Base-by-base conservation (phyloP, 768 basidiomycete genomes). In the Amanita molliuscula region DNA sequence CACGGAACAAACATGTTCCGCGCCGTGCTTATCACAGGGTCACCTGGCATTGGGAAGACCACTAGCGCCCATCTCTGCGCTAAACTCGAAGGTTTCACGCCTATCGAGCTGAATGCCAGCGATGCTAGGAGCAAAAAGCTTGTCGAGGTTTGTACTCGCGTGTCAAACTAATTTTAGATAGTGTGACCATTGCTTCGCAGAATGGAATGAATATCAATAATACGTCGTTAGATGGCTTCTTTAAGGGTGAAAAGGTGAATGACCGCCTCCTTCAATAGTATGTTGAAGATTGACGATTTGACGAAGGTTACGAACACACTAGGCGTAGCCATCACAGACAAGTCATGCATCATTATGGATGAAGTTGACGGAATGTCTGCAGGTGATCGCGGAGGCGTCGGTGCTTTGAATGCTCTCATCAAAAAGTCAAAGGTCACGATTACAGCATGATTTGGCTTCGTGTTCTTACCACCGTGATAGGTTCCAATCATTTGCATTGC, bases 311-410 rank as follows among this genome's bases (percentile, higher is more conserved):
- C 78, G 7, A 89, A 87, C 54, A 77, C 79, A 1, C 67, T 78
- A 1, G 93, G 87, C 2, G 71, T 94, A 2, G 61, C 70, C 13
- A 81, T 97, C 55, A 92, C 87, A 0, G 78, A 87, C 57, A 79
- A 74, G 62, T 79, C 87, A 0, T 90, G 92, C 55, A 70, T 99
- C 40, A 98, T 99, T 62, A 97, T 99, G 95, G 96, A 99, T 59
- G 96, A 99, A 63, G 95, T 98, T 2, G 96, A 99, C 56, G 96
- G 96, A 1, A 99, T 98, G 94, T 95, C 92, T 4, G 88, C 89
- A 3, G 96, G 96, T 15, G 96, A 99, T 65, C 77, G 96, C 40
- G 96, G 96, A 13, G 96, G 96, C 49, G 89, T 98, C 1, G 95
- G 91, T 20, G 96, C 96, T 5, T 62, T 99, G 56, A 91, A 91